Evolutionary conservation across 139 green algal species (phyloP).

Genomic region (Chlamydomonas applanata): DNA sequence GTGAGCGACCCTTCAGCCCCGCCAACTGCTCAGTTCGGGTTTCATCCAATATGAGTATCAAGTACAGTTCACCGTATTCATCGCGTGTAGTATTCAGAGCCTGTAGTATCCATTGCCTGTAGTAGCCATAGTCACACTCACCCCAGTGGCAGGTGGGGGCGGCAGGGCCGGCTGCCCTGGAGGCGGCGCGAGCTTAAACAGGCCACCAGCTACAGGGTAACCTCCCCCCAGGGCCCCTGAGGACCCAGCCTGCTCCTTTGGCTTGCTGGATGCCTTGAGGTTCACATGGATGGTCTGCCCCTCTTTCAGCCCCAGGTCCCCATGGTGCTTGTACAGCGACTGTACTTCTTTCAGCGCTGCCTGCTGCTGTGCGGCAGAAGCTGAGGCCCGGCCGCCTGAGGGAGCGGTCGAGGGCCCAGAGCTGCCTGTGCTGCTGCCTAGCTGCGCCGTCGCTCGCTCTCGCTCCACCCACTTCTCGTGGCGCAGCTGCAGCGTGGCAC

Average conservation of each 20-base stretch:
- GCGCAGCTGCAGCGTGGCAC: conserved; percentile 34
- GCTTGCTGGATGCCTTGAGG: neutral
- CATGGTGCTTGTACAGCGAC: conserved; percentile 44
- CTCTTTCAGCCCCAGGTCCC: conserved; percentile 70
- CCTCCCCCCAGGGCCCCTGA: neutral
- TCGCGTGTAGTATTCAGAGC: too few relatives aligned
- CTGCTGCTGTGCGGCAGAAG: neutral
- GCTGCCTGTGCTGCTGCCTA: conserved; percentile 7
- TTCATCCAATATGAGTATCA: too few relatives aligned
- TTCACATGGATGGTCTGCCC: conserved; percentile 61
- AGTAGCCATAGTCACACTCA: too few relatives aligned
- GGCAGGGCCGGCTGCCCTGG: neutral
- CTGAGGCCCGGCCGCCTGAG: neutral
- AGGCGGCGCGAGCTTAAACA: conserved; percentile 7
- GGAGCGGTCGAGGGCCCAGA: neutral
- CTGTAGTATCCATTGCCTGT: too few relatives aligned
- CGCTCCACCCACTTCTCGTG: conserved; percentile 55
- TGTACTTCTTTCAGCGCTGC: conserved; percentile 31
- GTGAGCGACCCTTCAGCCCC: too few relatives aligned
- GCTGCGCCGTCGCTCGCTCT: conserved; percentile 14
- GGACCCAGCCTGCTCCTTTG: neutral
- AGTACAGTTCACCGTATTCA: too few relatives aligned
- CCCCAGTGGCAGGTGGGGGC: neutral
- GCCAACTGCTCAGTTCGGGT: too few relatives aligned
- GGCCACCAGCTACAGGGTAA: neutral